Evolutionary conservation across 495 filamentous ascomycete species (phyloP).

Genomic region (Chlorociboria aeruginascens): DNA sequence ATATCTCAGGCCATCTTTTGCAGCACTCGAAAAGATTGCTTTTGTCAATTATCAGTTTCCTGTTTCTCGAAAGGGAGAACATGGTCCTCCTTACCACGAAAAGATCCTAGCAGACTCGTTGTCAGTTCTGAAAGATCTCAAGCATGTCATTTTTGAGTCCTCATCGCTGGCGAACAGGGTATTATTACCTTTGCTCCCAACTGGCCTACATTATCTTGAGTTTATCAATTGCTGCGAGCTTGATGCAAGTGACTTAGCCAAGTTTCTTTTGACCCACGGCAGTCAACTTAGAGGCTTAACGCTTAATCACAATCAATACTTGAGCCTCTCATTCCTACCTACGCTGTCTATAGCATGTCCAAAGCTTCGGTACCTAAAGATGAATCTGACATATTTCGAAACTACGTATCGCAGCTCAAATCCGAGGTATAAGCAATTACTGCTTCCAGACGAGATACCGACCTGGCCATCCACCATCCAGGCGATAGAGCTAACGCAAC

Average conservation of each 20-base stretch:
- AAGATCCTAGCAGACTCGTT: constrained; percentile 44
- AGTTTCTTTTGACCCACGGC: constrained; percentile 53
- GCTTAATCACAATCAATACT: constrained; percentile 62
- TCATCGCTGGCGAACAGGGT: constrained; percentile 49
- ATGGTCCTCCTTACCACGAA: constrained; percentile 17
- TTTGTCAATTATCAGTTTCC: constrained; percentile 53
- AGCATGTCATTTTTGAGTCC: constrained; percentile 53
- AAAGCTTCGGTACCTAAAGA: constrained; percentile 50
- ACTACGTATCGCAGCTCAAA: constrained; percentile 50
- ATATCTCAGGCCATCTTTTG: constrained; percentile 50
- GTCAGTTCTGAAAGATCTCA: constrained; percentile 44
- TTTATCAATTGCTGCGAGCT: constrained; percentile 66
- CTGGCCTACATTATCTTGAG: constrained; percentile 47
- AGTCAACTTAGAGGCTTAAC: constrained; percentile 46
- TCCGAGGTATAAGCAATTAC: constrained; percentile 53
- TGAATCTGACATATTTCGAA: constrained; percentile 62
- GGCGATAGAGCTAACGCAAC: constrained; percentile 57
- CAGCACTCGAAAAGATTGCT: constrained; percentile 41
- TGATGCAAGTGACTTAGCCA: constrained; percentile 40
- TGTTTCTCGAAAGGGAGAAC: constrained; percentile 22
- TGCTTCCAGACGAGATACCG: constrained; percentile 47
- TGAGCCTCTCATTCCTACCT: constrained; percentile 61
- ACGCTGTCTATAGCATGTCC: constrained; percentile 50
- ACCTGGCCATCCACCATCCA: constrained; percentile 62
- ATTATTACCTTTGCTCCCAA: constrained; percentile 50